Evolutionary conservation across 306 rosid species (phyloP).

Genomic region (Myrica gale): DNA sequence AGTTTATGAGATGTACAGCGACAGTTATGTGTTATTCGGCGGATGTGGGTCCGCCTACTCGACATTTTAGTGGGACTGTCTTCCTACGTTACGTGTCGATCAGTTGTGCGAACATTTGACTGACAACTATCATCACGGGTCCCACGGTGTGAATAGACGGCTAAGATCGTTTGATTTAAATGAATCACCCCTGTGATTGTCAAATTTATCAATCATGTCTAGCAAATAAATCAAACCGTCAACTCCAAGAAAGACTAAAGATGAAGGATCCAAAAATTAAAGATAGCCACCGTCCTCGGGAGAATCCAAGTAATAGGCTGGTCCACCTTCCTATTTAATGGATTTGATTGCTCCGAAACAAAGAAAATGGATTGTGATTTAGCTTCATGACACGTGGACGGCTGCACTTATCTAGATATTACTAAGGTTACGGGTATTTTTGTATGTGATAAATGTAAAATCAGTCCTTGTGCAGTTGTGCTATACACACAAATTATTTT

Average conservation of each 20-base stretch:
- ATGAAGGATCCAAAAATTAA: slow-evolving; percentile 21
- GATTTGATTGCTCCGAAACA: background rate
- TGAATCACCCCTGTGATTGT: background rate
- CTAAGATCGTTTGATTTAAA: background rate
- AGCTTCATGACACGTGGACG: slow-evolving; percentile 6
- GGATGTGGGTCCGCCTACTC: slow-evolving; percentile 12
- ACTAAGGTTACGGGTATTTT: too few relatives aligned
- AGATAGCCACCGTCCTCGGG: slow-evolving; percentile 37
- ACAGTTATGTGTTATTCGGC: background rate
- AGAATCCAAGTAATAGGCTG: slow-evolving; percentile 15
- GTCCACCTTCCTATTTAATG: slow-evolving; percentile 11
- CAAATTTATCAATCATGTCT: background rate
- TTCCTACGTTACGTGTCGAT: background rate
- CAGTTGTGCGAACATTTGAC: background rate
- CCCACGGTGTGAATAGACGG: background rate
- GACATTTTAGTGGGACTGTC: slow-evolving; percentile 5
- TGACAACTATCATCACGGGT: background rate
- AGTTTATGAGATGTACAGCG: background rate
- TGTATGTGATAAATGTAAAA: too few relatives aligned
- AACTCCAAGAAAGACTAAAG: background rate
- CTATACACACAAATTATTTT: too few relatives aligned
- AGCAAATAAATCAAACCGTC: background rate
- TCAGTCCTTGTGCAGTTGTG: too few relatives aligned
- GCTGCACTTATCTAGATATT: background rate
- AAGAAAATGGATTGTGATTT: too few relatives aligned